Evolutionary conservation across 148 eudicot species (phyloP), one percentile per base, ranked within the genome.

Genomic region (Silene uniflora): DNA sequence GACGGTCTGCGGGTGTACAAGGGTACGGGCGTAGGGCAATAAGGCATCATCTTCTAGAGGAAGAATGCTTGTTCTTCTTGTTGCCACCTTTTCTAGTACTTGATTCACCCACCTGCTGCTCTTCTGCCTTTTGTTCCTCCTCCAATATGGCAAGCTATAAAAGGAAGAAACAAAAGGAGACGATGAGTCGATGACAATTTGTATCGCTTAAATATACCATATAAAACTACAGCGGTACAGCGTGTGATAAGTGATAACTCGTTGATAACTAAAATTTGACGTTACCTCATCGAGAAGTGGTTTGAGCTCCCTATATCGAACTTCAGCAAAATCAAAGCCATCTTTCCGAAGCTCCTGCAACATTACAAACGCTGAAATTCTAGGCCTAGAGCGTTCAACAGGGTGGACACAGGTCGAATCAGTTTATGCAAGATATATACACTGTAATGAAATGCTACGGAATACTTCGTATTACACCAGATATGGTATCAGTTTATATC

Each of bases 271-370:
- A 19, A 67, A 72, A 77, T 24, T 39, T 29, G 4, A 39, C 2
- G 47, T 27, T 32, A 86, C 98, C 97, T 94, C 98, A 59, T 94
- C 97, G 64, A 94, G 97, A 75, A 94, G 91, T 25, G 98, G 98
- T 80, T 94, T 94, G 52, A 94, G 97, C 83, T 94, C 98, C 83
- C 85, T 87, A 87, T 92, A 95, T 73, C 99, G 90, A 67, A 86
- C 69, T 79, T 89, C 95, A 52, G 99, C 99, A 78, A 95, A 91
- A 86, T 95, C 99, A 86, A 95, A 95, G 27, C 99, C 99, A 85
- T 95, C 99, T 75, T 92, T 95, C 7, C 99, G 91, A 18, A 95
- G 92, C 82, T 95, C 99, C 99, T 92, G 79, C 63, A 71, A 70
- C 58, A 76, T 55, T 63, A 54, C 59, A 83, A 32, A 10, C 69